Evolutionary conservation across 306 rosid genomes (phyloP), one percentile per base, ranked within the genome.

Genomic region (Gynostemma pentaphyllum): DNA sequence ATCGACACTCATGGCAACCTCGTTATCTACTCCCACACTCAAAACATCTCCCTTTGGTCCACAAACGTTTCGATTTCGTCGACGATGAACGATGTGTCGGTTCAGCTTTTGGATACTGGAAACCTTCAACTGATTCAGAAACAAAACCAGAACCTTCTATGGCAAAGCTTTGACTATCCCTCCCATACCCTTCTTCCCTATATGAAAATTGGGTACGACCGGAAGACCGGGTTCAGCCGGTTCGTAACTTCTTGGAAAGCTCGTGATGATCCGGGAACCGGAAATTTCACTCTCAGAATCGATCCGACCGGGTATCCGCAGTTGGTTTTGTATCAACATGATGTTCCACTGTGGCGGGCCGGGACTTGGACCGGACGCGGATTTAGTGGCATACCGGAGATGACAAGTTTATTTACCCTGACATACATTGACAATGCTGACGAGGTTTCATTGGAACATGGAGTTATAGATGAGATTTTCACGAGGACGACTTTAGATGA

Each of bases 261-360:
- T 0, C 26, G 34, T 0, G 77, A 76, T 15, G 90, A 85, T 42
- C 94, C 96, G 0, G 83, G 81, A 46, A 64, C 45, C 0, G 90
- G 90, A 2, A 63, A 30, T 7, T 67, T 29, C 67, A 52, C 66
- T 0, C 5, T 24, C n/a, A 34, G 64, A 8, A 67, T 83, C 24
- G 73, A 68, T 16, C 42, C 74, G 0, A 45, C 36, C 9, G 90
- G 85, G 19, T 67, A 78, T 8, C 78, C 84, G 0, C 82, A 83
- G 45, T 5, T 83, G 28, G 21, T 79, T 10, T 39, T 36, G 29
- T 36, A 36, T 29, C 0, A 57, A 0, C 45, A 29, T n/a, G 9
- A 36, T 36, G 45, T 19, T 57, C 64, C 64, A 0, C 0, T 3
- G 45, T 83, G 16, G 55, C 68, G 68, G 28, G 55, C 10, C n/a